Conservation (phyloP, 1,284 basidiomycete genomes). For the Sporisorium graminicola region DNA sequence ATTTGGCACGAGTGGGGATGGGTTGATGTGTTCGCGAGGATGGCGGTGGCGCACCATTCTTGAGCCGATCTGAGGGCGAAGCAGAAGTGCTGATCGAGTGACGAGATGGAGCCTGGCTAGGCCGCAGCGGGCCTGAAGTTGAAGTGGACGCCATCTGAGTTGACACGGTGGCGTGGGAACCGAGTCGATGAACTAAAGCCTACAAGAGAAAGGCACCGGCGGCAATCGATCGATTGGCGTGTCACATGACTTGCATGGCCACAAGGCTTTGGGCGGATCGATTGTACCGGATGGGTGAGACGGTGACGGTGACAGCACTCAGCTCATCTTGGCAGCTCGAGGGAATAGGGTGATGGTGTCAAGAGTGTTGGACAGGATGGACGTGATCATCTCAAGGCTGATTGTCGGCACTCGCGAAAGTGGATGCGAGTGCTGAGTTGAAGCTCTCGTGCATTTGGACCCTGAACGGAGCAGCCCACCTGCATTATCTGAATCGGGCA, state of each 20-base stretch:
- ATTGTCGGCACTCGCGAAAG: neutral
- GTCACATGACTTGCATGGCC: slow-evolving; percentile 17
- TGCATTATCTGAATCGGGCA: neutral
- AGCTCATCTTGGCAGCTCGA: neutral
- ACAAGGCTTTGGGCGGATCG: slow-evolving; percentile 8
- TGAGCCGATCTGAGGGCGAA: slow-evolving; percentile 7
- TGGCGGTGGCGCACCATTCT: neutral
- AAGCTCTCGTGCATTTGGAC: slow-evolving; percentile 10
- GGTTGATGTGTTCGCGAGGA: slow-evolving; percentile 7
- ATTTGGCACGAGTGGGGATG: slow-evolving; percentile 18
- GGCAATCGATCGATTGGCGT: neutral
- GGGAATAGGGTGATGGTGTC: neutral
- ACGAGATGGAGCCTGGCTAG: slow-evolving; percentile 26
- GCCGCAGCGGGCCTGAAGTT: slow-evolving; percentile 12
- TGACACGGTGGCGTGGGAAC: neutral
- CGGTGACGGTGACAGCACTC: neutral
- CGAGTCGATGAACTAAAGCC: neutral
- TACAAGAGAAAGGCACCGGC: neutral
- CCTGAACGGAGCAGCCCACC: neutral
- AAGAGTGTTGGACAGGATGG: neutral
- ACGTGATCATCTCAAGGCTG: slow-evolving; percentile 1
- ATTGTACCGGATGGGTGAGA: neutral
- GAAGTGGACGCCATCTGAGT: slow-evolving; percentile 13
- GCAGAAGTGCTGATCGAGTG: slow-evolving; percentile 16
- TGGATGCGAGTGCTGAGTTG: slow-evolving; percentile 5